Percentiles rank a stretch among this genome's conserved stretches.
Conservation (phyloP, 768 basidiomycete genomes). For the Trametes cinnabarina region DNA sequence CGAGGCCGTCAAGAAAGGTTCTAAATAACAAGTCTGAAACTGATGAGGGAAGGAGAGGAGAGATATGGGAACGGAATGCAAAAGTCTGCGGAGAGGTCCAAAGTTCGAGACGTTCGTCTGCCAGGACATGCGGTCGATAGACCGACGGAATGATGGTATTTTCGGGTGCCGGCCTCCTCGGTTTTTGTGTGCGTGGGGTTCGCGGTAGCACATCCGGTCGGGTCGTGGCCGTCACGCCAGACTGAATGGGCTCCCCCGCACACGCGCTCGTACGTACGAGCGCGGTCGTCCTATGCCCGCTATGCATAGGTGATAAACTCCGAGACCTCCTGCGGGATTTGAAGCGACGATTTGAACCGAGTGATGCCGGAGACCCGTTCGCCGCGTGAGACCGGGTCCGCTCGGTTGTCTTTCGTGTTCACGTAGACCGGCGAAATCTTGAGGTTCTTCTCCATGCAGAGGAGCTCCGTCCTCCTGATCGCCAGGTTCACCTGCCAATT, state of each 20-base stretch:
- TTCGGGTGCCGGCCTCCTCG: not conserved
- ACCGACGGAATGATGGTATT: not conserved
- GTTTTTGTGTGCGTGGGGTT: not conserved
- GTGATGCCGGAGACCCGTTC: too few species aligned
- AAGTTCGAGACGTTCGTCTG: not conserved
- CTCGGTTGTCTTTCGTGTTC: too few species aligned
- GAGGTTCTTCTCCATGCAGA: too few species aligned
- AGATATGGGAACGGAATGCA: not conserved
- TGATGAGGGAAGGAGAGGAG: not conserved
- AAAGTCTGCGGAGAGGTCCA: not conserved
- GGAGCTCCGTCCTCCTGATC: not conserved
- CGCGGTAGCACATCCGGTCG: not conserved
- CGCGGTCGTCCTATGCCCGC: not conserved
- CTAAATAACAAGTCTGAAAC: not conserved
- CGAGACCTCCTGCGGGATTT: too few species aligned
- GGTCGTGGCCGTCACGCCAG: not conserved
- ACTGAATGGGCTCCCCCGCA: not conserved
- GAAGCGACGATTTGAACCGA: too few species aligned
- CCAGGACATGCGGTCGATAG: not conserved
- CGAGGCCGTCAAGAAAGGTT: not conserved
- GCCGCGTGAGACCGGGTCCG: too few species aligned
- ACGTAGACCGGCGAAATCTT: too few species aligned
- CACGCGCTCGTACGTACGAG: not conserved
- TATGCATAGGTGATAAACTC: too few species aligned
- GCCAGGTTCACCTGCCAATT: slow-evolving; percentile 5